Evolutionary conservation across 495 filamentous ascomycete genomes (phyloP).

Genomic region (Chaetomium tenue): DNA sequence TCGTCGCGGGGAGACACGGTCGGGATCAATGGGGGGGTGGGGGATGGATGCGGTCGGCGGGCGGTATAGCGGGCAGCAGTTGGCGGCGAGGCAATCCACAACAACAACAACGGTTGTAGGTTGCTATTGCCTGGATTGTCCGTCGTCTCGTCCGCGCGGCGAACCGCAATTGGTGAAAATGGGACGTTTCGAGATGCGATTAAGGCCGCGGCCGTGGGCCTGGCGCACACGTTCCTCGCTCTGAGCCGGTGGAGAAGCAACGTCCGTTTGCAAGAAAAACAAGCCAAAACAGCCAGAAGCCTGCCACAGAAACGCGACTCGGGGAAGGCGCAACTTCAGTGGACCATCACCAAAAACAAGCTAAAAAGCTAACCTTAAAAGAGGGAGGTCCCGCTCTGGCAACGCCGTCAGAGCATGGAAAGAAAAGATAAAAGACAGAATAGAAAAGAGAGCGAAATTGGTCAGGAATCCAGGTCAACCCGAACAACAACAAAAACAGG

Average conservation of each 20-base stretch:
- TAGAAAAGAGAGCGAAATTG: slow-evolving; percentile 8
- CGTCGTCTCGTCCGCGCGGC: neutral
- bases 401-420: slow-evolving; percentile 13
- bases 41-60: slow-evolving; percentile 2
- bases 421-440: neutral
- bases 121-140: neutral
- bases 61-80: slow-evolving; percentile 18
- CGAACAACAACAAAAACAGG: slow-evolving; percentile 4
- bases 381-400: slow-evolving; percentile 2
- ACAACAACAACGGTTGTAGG: slow-evolving; percentile 9
- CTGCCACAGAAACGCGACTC: slow-evolving; percentile 16
- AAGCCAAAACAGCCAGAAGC: slow-evolving; percentile 4
- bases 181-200: slow-evolving; percentile 7
- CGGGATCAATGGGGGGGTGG: slow-evolving; percentile 4
- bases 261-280: slow-evolving; percentile 18
- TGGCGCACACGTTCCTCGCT: slow-evolving; percentile 8
- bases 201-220: slow-evolving; percentile 19
- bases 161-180: slow-evolving; percentile 14
- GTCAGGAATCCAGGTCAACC: neutral
- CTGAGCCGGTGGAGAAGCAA: slow-evolving; percentile 10
- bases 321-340: slow-evolving; percentile 13
- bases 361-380: slow-evolving; percentile 4
- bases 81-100: slow-evolving; percentile 15
- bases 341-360: slow-evolving; percentile 15
- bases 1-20: neutral